Conservation (phyloP, 2,329 filamentous ascomycete genomes). For the Pseudogymnoascus pannorum region DNA sequence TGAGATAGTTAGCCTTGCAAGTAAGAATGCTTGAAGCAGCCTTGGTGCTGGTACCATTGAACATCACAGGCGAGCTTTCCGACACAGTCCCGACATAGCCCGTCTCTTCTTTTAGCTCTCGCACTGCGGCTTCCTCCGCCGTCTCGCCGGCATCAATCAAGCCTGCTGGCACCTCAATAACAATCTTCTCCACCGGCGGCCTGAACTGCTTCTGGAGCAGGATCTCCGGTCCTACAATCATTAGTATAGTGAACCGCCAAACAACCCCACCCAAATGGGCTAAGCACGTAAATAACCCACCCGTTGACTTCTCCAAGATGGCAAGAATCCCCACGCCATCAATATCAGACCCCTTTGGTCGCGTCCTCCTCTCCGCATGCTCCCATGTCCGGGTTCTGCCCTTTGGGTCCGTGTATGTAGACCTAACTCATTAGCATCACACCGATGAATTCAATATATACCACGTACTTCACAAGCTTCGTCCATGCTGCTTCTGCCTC, state of each 20-base stretch:
- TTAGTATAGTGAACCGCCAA: background rate
- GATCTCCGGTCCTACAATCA: constrained; percentile 40
- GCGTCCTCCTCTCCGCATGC: constrained; percentile 62
- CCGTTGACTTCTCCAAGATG: constrained; percentile 50
- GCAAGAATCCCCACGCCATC: constrained; percentile 70
- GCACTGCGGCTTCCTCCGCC: constrained; percentile 52
- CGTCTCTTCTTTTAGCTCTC: constrained; percentile 60
- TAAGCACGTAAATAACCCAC: constrained; percentile 25
- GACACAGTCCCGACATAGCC: constrained; percentile 51
- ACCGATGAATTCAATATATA: background rate
- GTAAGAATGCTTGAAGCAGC: background rate
- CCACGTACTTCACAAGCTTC: constrained; percentile 47
- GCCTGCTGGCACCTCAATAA: constrained; percentile 59
- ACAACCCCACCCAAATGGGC: background rate
- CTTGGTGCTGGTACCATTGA: constrained; percentile 40
- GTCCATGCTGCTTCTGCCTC: constrained; percentile 49
- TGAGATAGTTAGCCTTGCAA: background rate
- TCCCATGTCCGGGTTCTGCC: constrained; percentile 60
- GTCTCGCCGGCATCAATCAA: constrained; percentile 56
- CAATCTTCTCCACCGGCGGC: constrained; percentile 51
- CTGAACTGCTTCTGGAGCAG: constrained; percentile 62
- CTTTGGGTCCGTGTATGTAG: constrained; percentile 57
- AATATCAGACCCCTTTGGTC: constrained; percentile 52
- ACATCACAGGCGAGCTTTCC: constrained; percentile 58
- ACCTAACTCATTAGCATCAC: constrained; percentile 32